Percentiles rank a stretch among this genome's conserved stretches.
Evolutionary conservation across 331 rosid species (phyloP).

Genomic region (Ulmus americana): DNA sequence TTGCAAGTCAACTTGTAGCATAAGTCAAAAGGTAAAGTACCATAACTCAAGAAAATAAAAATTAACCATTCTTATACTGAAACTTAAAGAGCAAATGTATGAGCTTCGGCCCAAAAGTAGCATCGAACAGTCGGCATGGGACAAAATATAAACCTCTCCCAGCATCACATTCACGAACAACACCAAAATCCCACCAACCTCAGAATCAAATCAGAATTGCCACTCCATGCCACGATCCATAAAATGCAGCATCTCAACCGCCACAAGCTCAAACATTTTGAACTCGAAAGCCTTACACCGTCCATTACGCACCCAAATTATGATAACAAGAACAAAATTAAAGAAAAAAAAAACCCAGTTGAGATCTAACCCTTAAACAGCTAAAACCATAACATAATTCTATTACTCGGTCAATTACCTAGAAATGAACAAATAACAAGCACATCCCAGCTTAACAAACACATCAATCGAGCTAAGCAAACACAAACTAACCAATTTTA

Average conservation of each 20-base stretch:
- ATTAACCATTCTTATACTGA: not conserved
- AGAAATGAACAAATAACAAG: not conserved
- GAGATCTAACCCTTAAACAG: conserved; percentile 35
- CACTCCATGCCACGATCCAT: conserved; percentile 6
- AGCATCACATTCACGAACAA: not conserved
- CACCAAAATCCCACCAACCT: not conserved
- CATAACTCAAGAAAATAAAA: not conserved
- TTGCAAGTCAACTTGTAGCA: not conserved
- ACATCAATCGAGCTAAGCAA: not conserved
- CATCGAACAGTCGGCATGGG: not conserved
- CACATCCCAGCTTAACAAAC: not conserved
- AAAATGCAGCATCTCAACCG: conserved; percentile 5
- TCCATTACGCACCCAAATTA: not conserved
- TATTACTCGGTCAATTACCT: not conserved
- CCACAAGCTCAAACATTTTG: not conserved
- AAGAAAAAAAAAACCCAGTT: conserved; percentile 17
- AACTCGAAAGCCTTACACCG: not conserved
- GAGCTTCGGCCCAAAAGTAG: not conserved
- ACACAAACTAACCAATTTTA: not conserved
- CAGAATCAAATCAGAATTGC: not conserved
- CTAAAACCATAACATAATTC: conserved; percentile 2
- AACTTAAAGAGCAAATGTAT: not conserved
- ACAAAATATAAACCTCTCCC: not conserved
- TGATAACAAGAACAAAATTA: not conserved
- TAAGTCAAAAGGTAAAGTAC: not conserved